These are phyloP conservation scores for Yamadazyma dendronema DNA, from an alignment of 1,139 yeast genomes.

Conservation along the genomic window DNA sequence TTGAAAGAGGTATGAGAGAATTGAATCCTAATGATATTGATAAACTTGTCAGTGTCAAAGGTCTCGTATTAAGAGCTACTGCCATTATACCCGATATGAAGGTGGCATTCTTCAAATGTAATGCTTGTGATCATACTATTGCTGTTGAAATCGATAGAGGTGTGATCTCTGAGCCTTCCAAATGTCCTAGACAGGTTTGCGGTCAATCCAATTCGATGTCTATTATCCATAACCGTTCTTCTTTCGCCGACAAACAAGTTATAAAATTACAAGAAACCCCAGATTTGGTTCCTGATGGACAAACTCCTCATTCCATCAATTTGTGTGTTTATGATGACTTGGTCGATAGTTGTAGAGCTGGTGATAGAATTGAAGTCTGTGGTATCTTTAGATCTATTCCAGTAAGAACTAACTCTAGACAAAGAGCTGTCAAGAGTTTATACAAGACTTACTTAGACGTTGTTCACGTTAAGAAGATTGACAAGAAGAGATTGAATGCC, in stretches of 20 bases:
- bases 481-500: conserved; percentile 74
- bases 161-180: conserved; percentile 86
- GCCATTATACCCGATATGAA: conserved; percentile 97
- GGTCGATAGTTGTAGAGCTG: conserved; percentile 93
- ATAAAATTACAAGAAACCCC: conserved; percentile 96
- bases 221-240: conserved; percentile 84
- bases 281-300: conserved; percentile 97
- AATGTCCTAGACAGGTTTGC: conserved; percentile 88
- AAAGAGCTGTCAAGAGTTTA: conserved; percentile 76
- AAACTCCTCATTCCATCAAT: conserved; percentile 95
- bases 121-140: conserved; percentile 89
- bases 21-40: conserved; percentile 95
- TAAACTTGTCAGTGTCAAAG: conserved; percentile 86
- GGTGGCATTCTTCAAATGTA: conserved; percentile 93
- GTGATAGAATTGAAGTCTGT: conserved; percentile 93
- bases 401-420: conserved; percentile 81
- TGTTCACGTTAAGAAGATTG: conserved; percentile 86
- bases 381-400: conserved; percentile 95
- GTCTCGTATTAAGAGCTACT: conserved; percentile 84
- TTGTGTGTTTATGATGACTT: conserved; percentile 93
- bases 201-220: conserved; percentile 87
- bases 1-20: conserved; percentile 84
- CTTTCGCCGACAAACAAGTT: conserved; percentile 93
- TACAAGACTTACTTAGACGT: conserved; percentile 94
- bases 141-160: conserved; percentile 95